A percentile compares a stretch with the other conserved stretches of the same genome.
Evolutionary conservation across 2,329 filamentous ascomycete species (phyloP).

Genomic region (Torrubiella hemipterigena): DNA sequence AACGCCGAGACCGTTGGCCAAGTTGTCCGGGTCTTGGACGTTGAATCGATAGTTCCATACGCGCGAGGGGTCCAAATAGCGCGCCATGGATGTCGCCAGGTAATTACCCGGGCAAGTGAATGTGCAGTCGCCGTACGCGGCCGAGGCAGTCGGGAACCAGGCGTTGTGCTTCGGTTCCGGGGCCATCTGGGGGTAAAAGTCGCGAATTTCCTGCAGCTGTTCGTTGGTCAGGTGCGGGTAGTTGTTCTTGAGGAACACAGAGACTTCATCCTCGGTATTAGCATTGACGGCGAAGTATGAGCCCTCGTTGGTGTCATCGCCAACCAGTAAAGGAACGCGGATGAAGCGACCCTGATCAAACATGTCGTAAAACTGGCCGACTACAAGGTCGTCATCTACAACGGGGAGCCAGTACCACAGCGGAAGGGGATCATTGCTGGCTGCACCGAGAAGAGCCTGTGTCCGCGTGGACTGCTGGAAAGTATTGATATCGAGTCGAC

Average conservation of each 20-base stretch:
- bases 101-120: constrained; percentile 24
- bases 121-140: constrained; percentile 24
- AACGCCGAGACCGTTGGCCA: constrained; percentile 23
- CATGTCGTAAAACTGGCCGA: constrained; percentile 22
- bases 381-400: constrained; percentile 27
- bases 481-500: constrained; percentile 14
- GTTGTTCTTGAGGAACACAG: constrained; percentile 26
- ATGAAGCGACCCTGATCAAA: constrained; percentile 21
- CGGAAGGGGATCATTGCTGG: constrained; percentile 16
- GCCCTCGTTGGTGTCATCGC: constrained; percentile 19
- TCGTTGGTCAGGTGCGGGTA: constrained; percentile 23
- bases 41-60: constrained; percentile 31
- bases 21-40: constrained; percentile 21
- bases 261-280: constrained; percentile 15
- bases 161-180: constrained; percentile 18
- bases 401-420: constrained; percentile 34
- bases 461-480: constrained; percentile 12
- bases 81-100: constrained; percentile 10
- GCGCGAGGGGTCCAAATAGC: neutral
- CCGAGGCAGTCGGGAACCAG: constrained; percentile 24
- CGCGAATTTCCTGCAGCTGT: constrained; percentile 16
- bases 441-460: constrained; percentile 27
- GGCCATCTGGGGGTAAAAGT: constrained; percentile 18
- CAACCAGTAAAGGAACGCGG: constrained; percentile 23
- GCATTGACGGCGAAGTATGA: constrained; percentile 24